Conservation (phyloP, 2,329 filamentous ascomycete genomes). For the Coniella vitis region DNA sequence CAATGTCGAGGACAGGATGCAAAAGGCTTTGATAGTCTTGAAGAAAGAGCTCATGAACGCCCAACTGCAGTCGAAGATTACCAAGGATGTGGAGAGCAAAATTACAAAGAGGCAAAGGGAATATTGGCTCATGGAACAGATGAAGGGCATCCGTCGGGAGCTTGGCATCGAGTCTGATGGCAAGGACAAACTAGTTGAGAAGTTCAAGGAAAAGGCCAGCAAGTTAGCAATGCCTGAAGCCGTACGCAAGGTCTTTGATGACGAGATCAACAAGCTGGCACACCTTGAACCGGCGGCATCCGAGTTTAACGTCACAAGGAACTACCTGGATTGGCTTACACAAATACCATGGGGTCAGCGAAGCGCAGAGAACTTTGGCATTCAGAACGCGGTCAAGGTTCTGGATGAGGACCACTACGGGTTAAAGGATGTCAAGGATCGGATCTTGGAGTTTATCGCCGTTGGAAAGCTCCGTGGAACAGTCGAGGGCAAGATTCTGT, state of each 20-base stretch:
- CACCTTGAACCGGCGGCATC: constrained; percentile 93
- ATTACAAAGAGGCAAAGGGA: constrained; percentile 96
- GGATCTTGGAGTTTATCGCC: constrained; percentile 95
- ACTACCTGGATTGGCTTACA: constrained; percentile 97
- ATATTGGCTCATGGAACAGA: constrained; percentile 99
- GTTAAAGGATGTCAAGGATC: constrained; percentile 95
- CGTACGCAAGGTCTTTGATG: constrained; percentile 95
- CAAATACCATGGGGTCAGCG: constrained; percentile 96
- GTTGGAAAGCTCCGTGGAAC: constrained; percentile 95
- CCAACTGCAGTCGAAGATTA: constrained; percentile 92
- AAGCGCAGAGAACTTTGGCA: constrained; percentile 94
- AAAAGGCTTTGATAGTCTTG: constrained; percentile 83
- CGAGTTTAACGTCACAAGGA: constrained; percentile 96
- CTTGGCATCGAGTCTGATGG: constrained; percentile 95
- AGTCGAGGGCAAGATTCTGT: constrained; percentile 96
- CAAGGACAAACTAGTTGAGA: constrained; percentile 96
- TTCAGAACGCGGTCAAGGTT: constrained; percentile 82
- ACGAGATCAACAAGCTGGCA: constrained; percentile 94
- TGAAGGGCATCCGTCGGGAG: constrained; percentile 96
- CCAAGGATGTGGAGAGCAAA: constrained; percentile 94
- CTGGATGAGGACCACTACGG: constrained; percentile 96
- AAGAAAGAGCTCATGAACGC: constrained; percentile 99
- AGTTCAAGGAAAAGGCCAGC: constrained; percentile 89
- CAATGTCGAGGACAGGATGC: constrained; percentile 86
- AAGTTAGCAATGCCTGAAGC: constrained; percentile 96